Base-by-base conservation (phyloP, 257 asterid genomes). In the Lycium barbarum region DNA sequence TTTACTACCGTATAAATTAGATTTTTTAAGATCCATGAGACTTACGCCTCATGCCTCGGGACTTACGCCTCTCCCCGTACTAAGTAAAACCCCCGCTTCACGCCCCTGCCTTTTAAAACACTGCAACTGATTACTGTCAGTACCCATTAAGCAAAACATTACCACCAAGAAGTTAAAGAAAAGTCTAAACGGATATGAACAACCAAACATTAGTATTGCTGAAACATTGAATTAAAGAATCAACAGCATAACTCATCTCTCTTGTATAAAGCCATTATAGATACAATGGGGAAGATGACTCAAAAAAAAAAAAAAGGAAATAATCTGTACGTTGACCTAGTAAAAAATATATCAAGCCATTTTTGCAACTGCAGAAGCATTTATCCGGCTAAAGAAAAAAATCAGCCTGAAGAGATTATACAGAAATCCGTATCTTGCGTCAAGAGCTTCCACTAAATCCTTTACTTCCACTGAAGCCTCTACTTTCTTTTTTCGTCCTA, bases 401-500 rank as follows among this genome's bases (percentile, higher is more conserved):
- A 47, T 63, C 54, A 66, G 78, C 14, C 33, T 55, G 51, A 81
- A 57, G 15, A 20, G 22, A 61, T 57, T 80, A 10, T 62, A 43
- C 70, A 82, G 62, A 82, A 54, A 82, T 61, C 47, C 73, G 49
- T 78, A 72, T 53, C 72, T 22, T 67, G 20, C 5, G 36, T 26
- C 55, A 65, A 73, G 83, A 86, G 36, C 57, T 84, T 20, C 74
- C 82, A n/a, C 38, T 26, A 70, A 57, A 80, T 22, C 87, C 84
- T 55, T 71, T 51, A 66, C 86, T 66, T 36, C 85, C 85, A 55
- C 87, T 84, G 86, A 83, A 88, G 51, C 90, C 93, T 76, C 85
- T 76, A 79, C 90, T 86, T 81, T 89, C 91, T 82, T 86, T 88
- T 83, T 87, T 93, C 91, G 61, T 80, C 84, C 66, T 91, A 15